Evolutionary conservation across 768 basidiomycete genomes (phyloP), one percentile per base, ranked within the genome.

Genomic region (Candolleomyces aberdarensis): DNA sequence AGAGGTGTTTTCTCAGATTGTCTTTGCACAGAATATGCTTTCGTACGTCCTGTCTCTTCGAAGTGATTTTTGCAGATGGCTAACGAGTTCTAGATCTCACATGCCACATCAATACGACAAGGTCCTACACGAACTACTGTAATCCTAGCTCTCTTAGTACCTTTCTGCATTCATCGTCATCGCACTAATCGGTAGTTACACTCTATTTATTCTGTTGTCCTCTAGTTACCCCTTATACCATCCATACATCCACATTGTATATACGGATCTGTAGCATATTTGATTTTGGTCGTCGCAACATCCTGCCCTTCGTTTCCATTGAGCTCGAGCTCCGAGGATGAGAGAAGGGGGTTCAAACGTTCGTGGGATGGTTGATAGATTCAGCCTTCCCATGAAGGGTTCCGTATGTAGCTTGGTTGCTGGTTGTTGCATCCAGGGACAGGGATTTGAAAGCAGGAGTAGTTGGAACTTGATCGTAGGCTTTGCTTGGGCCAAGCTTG

Each of bases 1-100:
- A 72, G 81, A 83, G 65, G 88, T 91, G 50, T 94, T 93, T 69
- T 81, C 80, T 15, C 91, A 94, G 72, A 84, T 94, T 59, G 83
- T 92, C 6, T 94, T 94, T 73, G 85, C 91, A 39, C 80, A 80
- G 70, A 88, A 91, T 69, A 94, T 94, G 92, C 76, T 94, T 62
- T 87, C 85, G 89, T 88, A 19, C 63, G 63, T 53, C 46, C 46
- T 58, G 17, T 59, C 46, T 40, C 14, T 50, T 50, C 31, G 19
- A 46, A 60, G 41, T 59, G 39, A 26, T 36, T 22, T 10, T 39
- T 19, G 39, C 36, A 60, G 8, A 64, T 68, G 44, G 61, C 43
- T 15, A 26, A 52, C 6, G 41, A 54, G 52, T 32, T 61, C 29
- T 64, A 88, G 87, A 67, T 84, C 90, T 10, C 91, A 92, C 70